These are phyloP conservation scores for Hansfordia pulvinata DNA, from an alignment of 2,329 filamentous ascomycete genomes.

Conservation along the genomic window DNA sequence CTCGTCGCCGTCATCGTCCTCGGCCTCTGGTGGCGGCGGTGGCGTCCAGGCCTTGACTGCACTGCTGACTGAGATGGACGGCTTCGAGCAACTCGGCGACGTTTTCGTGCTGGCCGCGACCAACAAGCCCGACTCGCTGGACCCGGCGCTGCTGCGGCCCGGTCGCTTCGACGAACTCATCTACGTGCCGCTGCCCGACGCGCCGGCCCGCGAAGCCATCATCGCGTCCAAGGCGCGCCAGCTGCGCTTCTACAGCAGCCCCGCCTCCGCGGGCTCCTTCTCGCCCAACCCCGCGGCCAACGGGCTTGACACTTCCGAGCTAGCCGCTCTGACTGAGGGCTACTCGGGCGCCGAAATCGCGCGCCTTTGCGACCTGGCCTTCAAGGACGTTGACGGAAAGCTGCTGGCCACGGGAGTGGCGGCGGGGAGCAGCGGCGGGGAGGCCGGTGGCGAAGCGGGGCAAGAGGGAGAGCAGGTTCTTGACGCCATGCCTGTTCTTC, in stretches of 20 bases:
- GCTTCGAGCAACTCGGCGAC: constrained; percentile 71
- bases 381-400: constrained; percentile 19
- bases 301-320: constrained; percentile 50
- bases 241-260: constrained; percentile 31
- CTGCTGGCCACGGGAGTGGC: no score
- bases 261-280: neutral
- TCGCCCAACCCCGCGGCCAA: constrained; percentile 12
- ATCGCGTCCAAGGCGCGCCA: constrained; percentile 52
- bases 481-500: constrained; percentile 16
- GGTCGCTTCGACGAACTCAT: constrained; percentile 76
- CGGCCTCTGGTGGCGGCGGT: constrained; percentile 23
- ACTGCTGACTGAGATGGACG: constrained; percentile 89
- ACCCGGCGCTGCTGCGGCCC: constrained; percentile 72
- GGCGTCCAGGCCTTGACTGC: constrained; percentile 80
- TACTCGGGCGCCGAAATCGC: constrained; percentile 77
- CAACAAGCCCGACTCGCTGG: constrained; percentile 76
- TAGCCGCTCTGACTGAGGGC: constrained; percentile 56
- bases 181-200: constrained; percentile 73
- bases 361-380: constrained; percentile 32
- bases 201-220: constrained; percentile 61
- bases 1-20: constrained; percentile 25
- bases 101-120: constrained; percentile 85
- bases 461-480: constrained; percentile 7
- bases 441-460: constrained; percentile 13
- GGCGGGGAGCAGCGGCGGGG: constrained; percentile 3